Evolutionary conservation across 306 rosid species (phyloP), one percentile per base, ranked within the genome.

Genomic region (Castanea crenata): DNA sequence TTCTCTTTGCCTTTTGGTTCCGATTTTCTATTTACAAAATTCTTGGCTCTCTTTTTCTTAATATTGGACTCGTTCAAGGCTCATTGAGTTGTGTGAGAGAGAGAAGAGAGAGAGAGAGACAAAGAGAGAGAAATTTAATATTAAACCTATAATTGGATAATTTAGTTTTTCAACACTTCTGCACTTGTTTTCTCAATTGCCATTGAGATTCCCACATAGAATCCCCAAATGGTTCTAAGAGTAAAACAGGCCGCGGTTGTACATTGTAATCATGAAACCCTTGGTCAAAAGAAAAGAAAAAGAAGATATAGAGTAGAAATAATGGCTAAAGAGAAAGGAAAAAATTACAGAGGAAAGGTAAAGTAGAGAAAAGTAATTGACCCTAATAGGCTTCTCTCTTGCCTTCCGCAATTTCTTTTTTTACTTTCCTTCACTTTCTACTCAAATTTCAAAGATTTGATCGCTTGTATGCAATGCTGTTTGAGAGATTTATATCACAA

Each of bases 91-190:
- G 15, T 46, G 15, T 51, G 64, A 83, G 85, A 72, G 31, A 72
- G 18, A 74, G 6, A 68, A 75, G 18, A 69, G 14, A 38, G 16
- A 79, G 55, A 32, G 15, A 72, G 27, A 55, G 32, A 20, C 8
- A 49, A 23, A 34, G 3, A 61, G 25, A 56, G n/a, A 29, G 31
- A 57, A 44, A 31, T 69, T 69, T 34, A 41, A 65, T 34, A 71
- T 63, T 51, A 79, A 80, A 27, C 32, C 29, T 8, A 55, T 15
- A 73, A 52, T n/a, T 3, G 32, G 58, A 82, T 85, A 87, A 79
- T 84, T 80, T 83, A 77, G 83, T 74, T 87, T 80, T 82, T 74
- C 99, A 94, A 91, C 99, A 81, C 99, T 94, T 90, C 98, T 74
- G 88, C 92, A 87, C 86, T 84, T 85, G 88, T 57, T 74, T 86